Evolutionary conservation across 768 basidiomycete genomes (phyloP), one percentile per base, ranked within the genome.

Genomic region (Mycena alexandri): DNA sequence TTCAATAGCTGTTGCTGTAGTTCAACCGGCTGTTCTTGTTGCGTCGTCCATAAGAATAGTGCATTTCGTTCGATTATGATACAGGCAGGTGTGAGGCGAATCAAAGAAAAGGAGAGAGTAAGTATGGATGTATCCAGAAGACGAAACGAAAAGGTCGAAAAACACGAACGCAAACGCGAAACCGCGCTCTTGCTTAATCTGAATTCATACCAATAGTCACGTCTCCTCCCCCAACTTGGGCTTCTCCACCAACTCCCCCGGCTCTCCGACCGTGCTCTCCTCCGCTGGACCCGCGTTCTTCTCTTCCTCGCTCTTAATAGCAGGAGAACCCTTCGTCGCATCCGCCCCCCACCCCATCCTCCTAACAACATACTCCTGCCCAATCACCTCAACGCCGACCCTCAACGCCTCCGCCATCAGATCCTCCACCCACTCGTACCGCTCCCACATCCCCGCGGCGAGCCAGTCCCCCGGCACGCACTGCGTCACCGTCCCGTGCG

Each of bases 361-460:
- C 38, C 88, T 85, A 46, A 91, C 93, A 16, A 96, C 83, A 74
- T 96, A 96, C 74, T 97, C 94, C 79, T 98, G 96, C 2, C 95
- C 95, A 66, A 98, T 82, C 19, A 96, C 88, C 80, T 98, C 96
- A 33, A 97, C 89, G 10, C 92, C 93, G 16, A 94, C 83, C 62
- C 94, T 83, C 64, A 99, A 79, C 0, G 89, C 87, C 73, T 98
- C 97, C 5, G 96, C 96, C 67, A 98, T 87, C 43, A 93, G 78
- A 75, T 99, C 96, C 79, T 99, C 98, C 14, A 99, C 96, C 98
- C 98, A 97, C 48, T 93, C 91, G 76, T 95, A 93, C 70, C 90
- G 85, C 74, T 98, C 96, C 90, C 95, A 97, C 48, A 95, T 82
- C 6, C 89, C 89, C 50, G 67, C 66, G 17, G 70, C 63, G 61